A percentile compares a stretch with the other conserved stretches of the same genome.
Evolutionary conservation across 192 early-diverging fungal genomes (phyloP).

Genomic region (Spizellomyces punctatus): DNA sequence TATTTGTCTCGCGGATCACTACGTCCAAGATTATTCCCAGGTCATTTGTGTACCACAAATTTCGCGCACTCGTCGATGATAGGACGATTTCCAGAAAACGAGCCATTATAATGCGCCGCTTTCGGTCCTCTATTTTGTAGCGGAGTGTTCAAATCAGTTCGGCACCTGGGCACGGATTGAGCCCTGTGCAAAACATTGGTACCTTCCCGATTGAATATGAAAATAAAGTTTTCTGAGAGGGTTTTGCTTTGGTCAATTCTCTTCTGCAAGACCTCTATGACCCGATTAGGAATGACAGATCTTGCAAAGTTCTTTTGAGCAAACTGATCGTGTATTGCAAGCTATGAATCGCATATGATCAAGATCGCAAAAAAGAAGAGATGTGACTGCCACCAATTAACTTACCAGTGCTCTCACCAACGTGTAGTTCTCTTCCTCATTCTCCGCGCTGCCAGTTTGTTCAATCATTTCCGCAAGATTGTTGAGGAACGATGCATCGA

Average conservation of each 20-base stretch:
- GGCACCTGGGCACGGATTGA: not conserved
- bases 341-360: slow-evolving; percentile 45
- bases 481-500: no score
- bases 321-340: slow-evolving; percentile 74
- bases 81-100: slow-evolving; percentile 76
- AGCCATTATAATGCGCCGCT: slow-evolving; percentile 36
- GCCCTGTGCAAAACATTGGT: slow-evolving; percentile 20
- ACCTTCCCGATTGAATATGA: slow-evolving; percentile 90
- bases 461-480: no score
- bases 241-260: slow-evolving; percentile 70
- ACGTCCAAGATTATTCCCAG: slow-evolving; percentile 86
- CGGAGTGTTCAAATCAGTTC: not conserved
- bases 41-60: slow-evolving; percentile 94
- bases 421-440: no score
- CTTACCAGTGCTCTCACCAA: no score
- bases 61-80: slow-evolving; percentile 55
- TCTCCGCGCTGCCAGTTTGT: no score
- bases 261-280: slow-evolving; percentile 51
- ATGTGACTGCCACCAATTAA: no score
- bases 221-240: slow-evolving; percentile 86
- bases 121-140: slow-evolving; percentile 4
- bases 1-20: slow-evolving; percentile 76
- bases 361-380: slow-evolving; percentile 33
- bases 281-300: slow-evolving; percentile 48
- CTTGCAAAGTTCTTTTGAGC: slow-evolving; percentile 48